Evolutionary conservation across 352 stramenopile genomes (phyloP).

Genomic region (Globisporangium paddicum): DNA sequence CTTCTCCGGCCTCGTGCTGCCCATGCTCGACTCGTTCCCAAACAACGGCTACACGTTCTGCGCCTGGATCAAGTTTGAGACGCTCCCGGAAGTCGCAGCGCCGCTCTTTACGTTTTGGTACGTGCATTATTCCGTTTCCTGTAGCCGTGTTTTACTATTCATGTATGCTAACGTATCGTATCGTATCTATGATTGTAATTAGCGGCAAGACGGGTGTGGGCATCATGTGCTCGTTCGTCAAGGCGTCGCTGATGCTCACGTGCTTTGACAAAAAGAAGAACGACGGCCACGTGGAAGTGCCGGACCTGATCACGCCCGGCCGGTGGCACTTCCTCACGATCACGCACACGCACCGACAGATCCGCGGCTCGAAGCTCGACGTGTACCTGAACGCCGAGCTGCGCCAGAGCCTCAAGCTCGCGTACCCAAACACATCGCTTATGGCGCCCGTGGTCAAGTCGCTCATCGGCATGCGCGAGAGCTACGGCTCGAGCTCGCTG

Average conservation of each 20-base stretch:
- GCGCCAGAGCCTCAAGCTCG: slow-evolving; percentile 65
- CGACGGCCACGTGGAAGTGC: slow-evolving; percentile 73
- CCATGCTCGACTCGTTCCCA: slow-evolving; percentile 66
- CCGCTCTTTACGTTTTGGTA: slow-evolving; percentile 81
- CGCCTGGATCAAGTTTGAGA: slow-evolving; percentile 84
- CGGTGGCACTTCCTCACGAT: slow-evolving; percentile 81
- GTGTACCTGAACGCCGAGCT: slow-evolving; percentile 76
- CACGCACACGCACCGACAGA: slow-evolving; percentile 80
- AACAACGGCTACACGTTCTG: slow-evolving; percentile 84
- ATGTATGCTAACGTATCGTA: too few relatives aligned
- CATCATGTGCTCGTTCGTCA: slow-evolving; percentile 74
- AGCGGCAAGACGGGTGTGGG: slow-evolving; percentile 71
- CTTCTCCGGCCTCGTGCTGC: slow-evolving; percentile 65
- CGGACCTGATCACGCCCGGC: slow-evolving; percentile 57
- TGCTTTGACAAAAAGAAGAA: slow-evolving; percentile 87
- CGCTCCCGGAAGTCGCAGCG: slow-evolving; percentile 56
- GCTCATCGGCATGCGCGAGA: slow-evolving; percentile 74
- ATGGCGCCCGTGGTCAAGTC: slow-evolving; percentile 77
- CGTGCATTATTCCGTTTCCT: slow-evolving; percentile 1
- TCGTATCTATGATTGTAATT: too few relatives aligned
- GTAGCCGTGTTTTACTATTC: too few relatives aligned
- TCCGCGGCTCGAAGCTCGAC: slow-evolving; percentile 79
- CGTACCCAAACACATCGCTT: slow-evolving; percentile 73
- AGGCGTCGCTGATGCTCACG: slow-evolving; percentile 71
- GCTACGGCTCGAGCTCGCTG: slow-evolving; percentile 49